These are phyloP conservation scores for Amanita rubescens DNA, from an alignment of 768 basidiomycete genomes.

Conservation along the genomic window DNA sequence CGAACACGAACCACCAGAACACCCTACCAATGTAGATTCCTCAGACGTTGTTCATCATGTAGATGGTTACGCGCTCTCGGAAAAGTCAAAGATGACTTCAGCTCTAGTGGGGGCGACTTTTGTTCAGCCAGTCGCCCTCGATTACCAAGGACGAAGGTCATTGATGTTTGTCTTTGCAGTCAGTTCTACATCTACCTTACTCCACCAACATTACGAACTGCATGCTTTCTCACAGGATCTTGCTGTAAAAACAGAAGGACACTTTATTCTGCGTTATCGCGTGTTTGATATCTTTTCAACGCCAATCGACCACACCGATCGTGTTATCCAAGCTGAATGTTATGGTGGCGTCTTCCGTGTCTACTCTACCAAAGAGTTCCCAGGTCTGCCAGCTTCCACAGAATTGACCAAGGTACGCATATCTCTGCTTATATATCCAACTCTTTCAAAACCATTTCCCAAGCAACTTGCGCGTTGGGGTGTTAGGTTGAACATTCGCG, in stretches of 20 bases:
- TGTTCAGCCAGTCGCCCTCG: slow-evolving; percentile 46
- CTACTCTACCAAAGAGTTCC: slow-evolving; percentile 68
- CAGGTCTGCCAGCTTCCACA: slow-evolving; percentile 58
- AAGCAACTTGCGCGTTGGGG: slow-evolving; percentile 51
- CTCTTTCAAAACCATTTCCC: not conserved
- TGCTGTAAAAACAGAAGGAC: slow-evolving; percentile 63
- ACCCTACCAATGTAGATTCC: slow-evolving; percentile 2
- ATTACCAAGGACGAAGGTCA: slow-evolving; percentile 47
- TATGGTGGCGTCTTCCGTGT: slow-evolving; percentile 59
- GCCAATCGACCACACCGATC: slow-evolving; percentile 22
- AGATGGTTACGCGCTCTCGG: slow-evolving; percentile 34
- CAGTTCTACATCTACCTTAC: slow-evolving; percentile 20
- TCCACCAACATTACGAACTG: not conserved
- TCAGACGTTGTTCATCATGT: slow-evolving; percentile 38
- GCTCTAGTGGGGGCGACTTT: slow-evolving; percentile 56
- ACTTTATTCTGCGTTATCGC: slow-evolving; percentile 58
- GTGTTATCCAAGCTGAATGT: slow-evolving; percentile 53
- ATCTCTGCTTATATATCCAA: not conserved
- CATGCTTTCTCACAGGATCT: slow-evolving; percentile 40
- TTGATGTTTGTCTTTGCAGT: slow-evolving; percentile 63
- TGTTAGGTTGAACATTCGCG: slow-evolving; percentile 51
- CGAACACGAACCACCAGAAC: not conserved
- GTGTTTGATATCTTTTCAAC: slow-evolving; percentile 53
- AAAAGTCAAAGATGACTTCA: slow-evolving; percentile 43
- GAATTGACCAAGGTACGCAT: slow-evolving; percentile 53